Evolutionary conservation across 208 protist species (phyloP).

Genomic region (Leishmania gerbilli): DNA sequence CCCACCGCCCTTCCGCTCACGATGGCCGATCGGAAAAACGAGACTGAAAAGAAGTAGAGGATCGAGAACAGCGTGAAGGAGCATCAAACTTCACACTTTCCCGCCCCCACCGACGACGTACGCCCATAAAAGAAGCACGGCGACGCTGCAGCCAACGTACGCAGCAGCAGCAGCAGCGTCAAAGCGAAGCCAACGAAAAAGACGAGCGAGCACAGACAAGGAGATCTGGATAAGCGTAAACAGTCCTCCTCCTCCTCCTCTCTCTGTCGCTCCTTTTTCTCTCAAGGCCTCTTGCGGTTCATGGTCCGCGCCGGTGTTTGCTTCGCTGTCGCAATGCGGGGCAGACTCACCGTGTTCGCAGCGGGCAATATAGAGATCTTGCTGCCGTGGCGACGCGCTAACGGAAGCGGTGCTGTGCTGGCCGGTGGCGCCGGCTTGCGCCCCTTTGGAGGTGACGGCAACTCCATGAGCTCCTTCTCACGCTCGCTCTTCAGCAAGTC

Average conservation of each 20-base stretch:
- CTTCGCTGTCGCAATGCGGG: conserved; percentile 8
- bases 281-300: conserved; percentile 5
- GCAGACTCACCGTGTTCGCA: neutral
- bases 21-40: neutral
- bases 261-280: neutral
- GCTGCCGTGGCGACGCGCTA: conserved; percentile 1
- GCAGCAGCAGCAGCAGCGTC: neutral
- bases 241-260: neutral
- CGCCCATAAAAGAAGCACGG: neutral
- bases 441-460: conserved; percentile 23
- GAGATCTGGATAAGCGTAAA: neutral
- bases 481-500: conserved; percentile 84
- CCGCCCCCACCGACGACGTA: neutral
- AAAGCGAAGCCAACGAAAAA: neutral
- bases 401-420: neutral
- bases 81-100: neutral
- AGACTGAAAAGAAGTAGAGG: neutral
- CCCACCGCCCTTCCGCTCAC: too few species aligned
- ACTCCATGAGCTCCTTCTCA: conserved; percentile 69
- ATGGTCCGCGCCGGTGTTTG: neutral
- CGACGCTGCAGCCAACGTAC: neutral
- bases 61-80: neutral
- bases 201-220: neutral
- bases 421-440: conserved; percentile 8
- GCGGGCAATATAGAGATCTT: conserved; percentile 1